phyloP scores from a whole-genome alignment of 139 green algal species.

The Deuterostichococcus epilithicus region DNA sequence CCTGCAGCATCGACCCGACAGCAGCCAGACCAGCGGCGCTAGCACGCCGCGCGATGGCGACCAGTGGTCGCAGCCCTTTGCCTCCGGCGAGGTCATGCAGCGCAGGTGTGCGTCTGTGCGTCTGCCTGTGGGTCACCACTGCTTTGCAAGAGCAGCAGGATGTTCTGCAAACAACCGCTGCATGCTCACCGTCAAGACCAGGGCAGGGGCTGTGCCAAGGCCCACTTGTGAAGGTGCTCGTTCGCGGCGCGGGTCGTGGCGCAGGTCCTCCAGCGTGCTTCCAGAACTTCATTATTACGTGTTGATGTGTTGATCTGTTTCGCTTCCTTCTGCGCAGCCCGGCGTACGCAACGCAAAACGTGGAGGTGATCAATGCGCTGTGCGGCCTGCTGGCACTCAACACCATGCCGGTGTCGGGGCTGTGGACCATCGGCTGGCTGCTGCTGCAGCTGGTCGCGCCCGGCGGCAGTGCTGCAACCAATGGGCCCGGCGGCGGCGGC shows the following conservation, averaged over 20 bases:
- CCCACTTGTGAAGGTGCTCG: too few relatives aligned
- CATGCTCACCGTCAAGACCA: too few relatives aligned
- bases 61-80: neutral
- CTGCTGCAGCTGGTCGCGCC: slow-evolving; percentile 47
- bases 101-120: too few relatives aligned
- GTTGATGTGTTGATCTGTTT: neutral
- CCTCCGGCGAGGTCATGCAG: too few relatives aligned
- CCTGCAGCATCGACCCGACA: neutral
- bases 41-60: neutral
- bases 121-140: too few relatives aligned
- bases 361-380: slow-evolving; percentile 39
- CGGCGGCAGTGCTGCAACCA: neutral
- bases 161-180: too few relatives aligned
- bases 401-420: slow-evolving; percentile 41
- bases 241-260: too few relatives aligned
- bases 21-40: neutral
- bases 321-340: neutral
- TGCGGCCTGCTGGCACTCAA: slow-evolving; percentile 36
- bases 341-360: slow-evolving; percentile 4
- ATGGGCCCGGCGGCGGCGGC: neutral
- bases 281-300: too few relatives aligned
- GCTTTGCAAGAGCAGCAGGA: too few relatives aligned
- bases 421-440: slow-evolving; percentile 49
- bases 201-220: too few relatives aligned
- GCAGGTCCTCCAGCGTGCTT: too few relatives aligned